Evolutionary conservation across 192 early-diverging fungal species (phyloP).

Genomic region (Coemansia sp.): DNA sequence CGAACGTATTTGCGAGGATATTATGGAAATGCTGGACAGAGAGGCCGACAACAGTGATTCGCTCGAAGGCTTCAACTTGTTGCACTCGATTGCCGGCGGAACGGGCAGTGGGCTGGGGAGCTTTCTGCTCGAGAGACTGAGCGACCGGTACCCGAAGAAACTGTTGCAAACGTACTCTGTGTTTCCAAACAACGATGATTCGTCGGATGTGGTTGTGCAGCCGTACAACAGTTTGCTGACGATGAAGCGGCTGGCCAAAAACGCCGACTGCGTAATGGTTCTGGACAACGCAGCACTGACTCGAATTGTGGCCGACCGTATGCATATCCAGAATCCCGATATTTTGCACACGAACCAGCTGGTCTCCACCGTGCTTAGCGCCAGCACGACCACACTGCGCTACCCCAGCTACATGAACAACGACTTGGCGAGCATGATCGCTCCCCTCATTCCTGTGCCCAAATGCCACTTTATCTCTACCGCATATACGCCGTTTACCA

Average conservation of each 20-base stretch:
- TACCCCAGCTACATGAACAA: conserved; percentile 99
- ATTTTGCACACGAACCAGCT: conserved; percentile 96
- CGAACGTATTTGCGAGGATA: conserved; percentile 85
- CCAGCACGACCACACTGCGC: conserved; percentile 92
- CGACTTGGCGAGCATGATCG: conserved; percentile 91
- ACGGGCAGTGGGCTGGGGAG: conserved; percentile 97
- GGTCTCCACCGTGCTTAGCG: conserved; percentile 98
- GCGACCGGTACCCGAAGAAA: conserved; percentile 96
- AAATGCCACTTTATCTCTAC: conserved; percentile 95
- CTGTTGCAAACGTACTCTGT: conserved; percentile 97
- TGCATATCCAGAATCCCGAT: conserved; percentile 92
- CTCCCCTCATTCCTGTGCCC: conserved; percentile 97
- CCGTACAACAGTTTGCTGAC: conserved; percentile 96
- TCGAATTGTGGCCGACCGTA: conserved; percentile 85
- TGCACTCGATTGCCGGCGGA: conserved; percentile 97
- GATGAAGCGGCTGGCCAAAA: conserved; percentile 84
- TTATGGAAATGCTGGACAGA: conserved; percentile 94
- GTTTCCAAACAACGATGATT: conserved; percentile 93
- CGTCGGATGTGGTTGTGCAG: conserved; percentile 95
- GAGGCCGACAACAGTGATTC: conserved; percentile 95
- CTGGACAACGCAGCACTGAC: conserved; percentile 94
- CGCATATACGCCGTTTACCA: conserved; percentile 95
- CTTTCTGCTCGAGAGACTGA: conserved; percentile 86
- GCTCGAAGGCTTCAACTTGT: conserved; percentile 92
- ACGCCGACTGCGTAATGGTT: conserved; percentile 96